Conservation (phyloP, 106 monocot species). For the Acorus gramineus region DNA sequence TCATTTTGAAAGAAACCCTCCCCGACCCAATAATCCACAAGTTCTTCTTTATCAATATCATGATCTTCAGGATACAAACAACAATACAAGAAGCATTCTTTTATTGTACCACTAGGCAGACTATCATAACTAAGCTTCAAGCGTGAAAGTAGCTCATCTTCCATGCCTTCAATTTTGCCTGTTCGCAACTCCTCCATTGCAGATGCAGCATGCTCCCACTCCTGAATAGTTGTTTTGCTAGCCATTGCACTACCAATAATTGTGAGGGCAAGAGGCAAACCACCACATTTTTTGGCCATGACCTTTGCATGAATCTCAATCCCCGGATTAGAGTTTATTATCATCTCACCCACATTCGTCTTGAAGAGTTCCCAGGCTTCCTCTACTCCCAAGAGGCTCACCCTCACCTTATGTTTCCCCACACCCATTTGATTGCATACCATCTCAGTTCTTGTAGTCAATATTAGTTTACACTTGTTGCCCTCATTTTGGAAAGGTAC, state of each 20-base stretch:
- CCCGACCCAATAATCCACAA: conserved; percentile 31
- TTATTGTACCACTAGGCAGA: background rate
- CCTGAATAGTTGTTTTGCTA: background rate
- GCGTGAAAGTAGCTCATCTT: background rate
- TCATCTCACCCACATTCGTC: too few relatives aligned
- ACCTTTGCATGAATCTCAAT: too few relatives aligned
- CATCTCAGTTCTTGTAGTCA: too few relatives aligned
- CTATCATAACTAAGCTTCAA: conserved; percentile 34
- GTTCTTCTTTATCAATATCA: background rate
- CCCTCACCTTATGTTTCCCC: too few relatives aligned
- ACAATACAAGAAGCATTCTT: conserved; percentile 21
- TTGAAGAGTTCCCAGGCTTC: too few relatives aligned
- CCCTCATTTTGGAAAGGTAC: too few relatives aligned
- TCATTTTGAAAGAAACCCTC: conserved; percentile 8
- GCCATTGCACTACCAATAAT: conserved; percentile 20
- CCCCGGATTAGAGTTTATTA: too few relatives aligned
- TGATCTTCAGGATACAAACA: conserved; percentile 18
- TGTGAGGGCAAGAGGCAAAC: conserved; percentile 33
- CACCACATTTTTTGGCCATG: conserved; percentile 11
- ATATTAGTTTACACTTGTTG: too few relatives aligned
- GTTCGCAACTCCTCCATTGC: conserved; percentile 1
- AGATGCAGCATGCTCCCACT: conserved; percentile 9
- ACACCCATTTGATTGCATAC: too few relatives aligned
- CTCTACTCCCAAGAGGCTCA: too few relatives aligned
- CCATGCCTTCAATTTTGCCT: background rate